Percentiles rank a stretch among this genome's conserved stretches.
Conservation (phyloP, 371 early-diverging fungal species). For the Blastocladiella emersonii region DNA sequence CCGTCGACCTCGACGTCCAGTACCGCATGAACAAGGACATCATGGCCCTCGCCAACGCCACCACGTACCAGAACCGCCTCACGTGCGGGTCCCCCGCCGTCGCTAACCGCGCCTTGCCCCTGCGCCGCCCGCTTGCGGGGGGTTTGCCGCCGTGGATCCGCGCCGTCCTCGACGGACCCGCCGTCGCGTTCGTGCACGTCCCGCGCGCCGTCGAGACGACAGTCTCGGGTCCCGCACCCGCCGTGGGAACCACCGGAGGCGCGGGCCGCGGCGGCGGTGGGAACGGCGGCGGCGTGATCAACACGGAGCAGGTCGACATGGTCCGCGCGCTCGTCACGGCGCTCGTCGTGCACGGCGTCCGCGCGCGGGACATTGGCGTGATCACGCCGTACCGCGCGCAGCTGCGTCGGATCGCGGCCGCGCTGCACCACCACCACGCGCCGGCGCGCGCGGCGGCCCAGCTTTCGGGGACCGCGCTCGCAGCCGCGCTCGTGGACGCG, state of each 20-base stretch:
- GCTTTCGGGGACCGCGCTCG: conserved; percentile 38
- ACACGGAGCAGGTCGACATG: background rate
- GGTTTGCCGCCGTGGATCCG: background rate
- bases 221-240: too few relatives aligned
- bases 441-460: conserved; percentile 33
- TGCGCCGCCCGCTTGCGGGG: background rate
- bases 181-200: background rate
- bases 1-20: conserved; percentile 68
- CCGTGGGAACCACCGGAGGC: too few relatives aligned
- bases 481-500: conserved; percentile 11
- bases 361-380: conserved; percentile 51
- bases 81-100: conserved; percentile 45
- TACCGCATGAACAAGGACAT: conserved; percentile 95
- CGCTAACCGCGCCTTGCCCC: background rate
- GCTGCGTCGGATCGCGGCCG: conserved; percentile 39
- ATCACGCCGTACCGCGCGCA: conserved; percentile 81
- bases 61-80: conserved; percentile 70
- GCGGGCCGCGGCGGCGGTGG: too few relatives aligned
- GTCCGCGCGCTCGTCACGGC: conserved; percentile 31
- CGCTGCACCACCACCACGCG: conserved; percentile 15
- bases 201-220: too few relatives aligned
- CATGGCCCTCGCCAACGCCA: conserved; percentile 71
- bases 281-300: background rate
- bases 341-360: conserved; percentile 47
- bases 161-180: background rate